phyloP scores from a whole-genome alignment of 768 basidiomycete species.

The Tephrocybe sp. region DNA sequence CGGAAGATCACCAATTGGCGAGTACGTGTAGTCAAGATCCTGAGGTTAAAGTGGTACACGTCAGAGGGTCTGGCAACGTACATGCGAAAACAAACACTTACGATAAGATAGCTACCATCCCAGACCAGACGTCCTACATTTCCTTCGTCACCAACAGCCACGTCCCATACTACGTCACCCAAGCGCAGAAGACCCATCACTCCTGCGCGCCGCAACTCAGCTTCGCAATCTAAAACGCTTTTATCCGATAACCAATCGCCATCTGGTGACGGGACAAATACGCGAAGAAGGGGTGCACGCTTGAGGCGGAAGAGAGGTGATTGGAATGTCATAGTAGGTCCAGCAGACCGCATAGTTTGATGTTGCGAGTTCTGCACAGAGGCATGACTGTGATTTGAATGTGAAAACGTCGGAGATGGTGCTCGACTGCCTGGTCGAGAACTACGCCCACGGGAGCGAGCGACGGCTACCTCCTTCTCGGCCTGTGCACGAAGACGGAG shows the following conservation, averaged over 20 bases:
- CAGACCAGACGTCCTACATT: conserved; percentile 82
- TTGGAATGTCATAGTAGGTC: conserved; percentile 36
- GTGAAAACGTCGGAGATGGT: conserved; percentile 60
- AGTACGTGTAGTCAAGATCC: conserved; percentile 87
- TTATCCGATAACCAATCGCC: conserved; percentile 85
- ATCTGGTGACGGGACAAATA: conserved; percentile 84
- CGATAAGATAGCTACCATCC: conserved; percentile 88
- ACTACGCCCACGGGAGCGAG: conserved; percentile 20
- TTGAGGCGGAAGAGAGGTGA: conserved; percentile 70
- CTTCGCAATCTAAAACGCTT: conserved; percentile 80
- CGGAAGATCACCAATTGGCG: conserved; percentile 71
- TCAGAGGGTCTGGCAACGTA: conserved; percentile 10
- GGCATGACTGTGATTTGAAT: conserved; percentile 33
- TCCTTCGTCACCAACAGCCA: conserved; percentile 82
- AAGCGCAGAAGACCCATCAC: conserved; percentile 59
- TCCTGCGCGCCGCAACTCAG: conserved; percentile 70
- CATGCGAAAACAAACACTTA: conserved; percentile 36
- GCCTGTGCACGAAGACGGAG: conserved; percentile 77
- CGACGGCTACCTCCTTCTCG: conserved; percentile 47
- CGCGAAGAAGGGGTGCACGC: conserved; percentile 73
- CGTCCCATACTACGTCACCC: conserved; percentile 87
- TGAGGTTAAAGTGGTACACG: conserved; percentile 25
- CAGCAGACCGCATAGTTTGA: conserved; percentile 1
- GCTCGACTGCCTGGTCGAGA: conserved; percentile 59
- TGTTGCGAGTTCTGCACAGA: conserved; percentile 10